Percentiles rank a stretch among this genome's conserved stretches.
Evolutionary conservation across 2,329 filamentous ascomycete genomes (phyloP).

Genomic region (Colletotrichum nymphaeae): DNA sequence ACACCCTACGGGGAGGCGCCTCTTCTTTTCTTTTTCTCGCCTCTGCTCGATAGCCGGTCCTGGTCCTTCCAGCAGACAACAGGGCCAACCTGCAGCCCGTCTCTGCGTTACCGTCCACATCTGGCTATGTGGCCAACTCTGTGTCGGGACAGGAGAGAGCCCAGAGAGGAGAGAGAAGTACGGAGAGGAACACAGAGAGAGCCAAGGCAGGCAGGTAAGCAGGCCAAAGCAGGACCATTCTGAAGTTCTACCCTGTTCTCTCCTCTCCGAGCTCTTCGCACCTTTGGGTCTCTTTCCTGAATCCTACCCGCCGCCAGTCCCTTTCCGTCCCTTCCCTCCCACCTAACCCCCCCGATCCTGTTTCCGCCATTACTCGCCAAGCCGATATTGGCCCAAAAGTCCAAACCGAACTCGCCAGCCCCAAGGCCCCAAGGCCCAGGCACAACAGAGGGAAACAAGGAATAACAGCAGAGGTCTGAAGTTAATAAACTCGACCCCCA

Average conservation of each 20-base stretch:
- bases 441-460: neutral
- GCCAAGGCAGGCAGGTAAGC: neutral
- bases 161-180: neutral
- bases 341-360: neutral
- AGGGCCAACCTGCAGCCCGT: too few species aligned
- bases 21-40: neutral
- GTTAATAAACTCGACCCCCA: neutral
- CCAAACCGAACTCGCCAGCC: neutral
- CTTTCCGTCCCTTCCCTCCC: neutral
- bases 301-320: neutral
- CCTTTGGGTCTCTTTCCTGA: neutral
- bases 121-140: neutral
- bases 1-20: neutral
- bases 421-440: neutral
- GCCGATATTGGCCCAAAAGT: neutral
- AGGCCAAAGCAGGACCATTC: neutral
- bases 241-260: neutral
- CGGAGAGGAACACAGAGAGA: neutral
- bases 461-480: neutral
- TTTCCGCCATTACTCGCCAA: slow-evolving; percentile 9
- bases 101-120: neutral
- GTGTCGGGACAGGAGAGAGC: neutral
- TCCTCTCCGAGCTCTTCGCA: neutral
- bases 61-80: neutral
- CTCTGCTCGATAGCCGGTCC: neutral